Evolutionary conservation across 2,329 filamentous ascomycete species (phyloP), one percentile per base, ranked within the genome.

Genomic region (Mycosphaerella arachidis): DNA sequence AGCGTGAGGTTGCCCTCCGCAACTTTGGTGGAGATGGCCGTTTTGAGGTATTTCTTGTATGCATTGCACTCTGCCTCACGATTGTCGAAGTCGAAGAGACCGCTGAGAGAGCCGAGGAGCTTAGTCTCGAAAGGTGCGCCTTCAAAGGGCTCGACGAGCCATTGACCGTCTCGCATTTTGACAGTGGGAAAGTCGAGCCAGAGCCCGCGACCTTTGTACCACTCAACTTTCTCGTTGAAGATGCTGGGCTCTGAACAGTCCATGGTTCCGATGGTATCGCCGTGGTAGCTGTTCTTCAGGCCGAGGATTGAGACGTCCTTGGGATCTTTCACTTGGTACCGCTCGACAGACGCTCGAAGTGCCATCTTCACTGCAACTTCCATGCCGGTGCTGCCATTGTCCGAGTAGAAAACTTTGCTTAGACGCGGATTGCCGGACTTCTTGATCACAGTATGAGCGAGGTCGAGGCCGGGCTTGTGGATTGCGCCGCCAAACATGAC

Each of bases 311-410:
- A 73, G 53, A 85, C 81, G 1, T 81, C 76, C 57, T 65, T 46
- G 40, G 60, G 40, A 50, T 63, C 78, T 18, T 81, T 76, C 3
- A 64, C 63, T 43, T 81, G 77, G 86, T 87, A 91, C 8, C 88
- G 80, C 45, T 82, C 75, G 50, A 84, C 82, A 0, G 89, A 77
- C 0, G 90, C 90, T 5, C 89, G 82, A 0, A 95, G 77, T 0
- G 83, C 90, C 91, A 95, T 95, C 72, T 95, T 95, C 48, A 92
- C 79, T 0, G 89, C 91, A 1, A 93, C 90, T 73, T 95, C 91
- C 72, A 88, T 87, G 0, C 90, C 91, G 0, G 91, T 94, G 69
- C 89, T 92, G 5, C 91, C 85, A 67, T 95, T 91, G 69, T 95
- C 91, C 0, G 89, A 90, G 74, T 87, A 95, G 72, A 95, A 95